Conservation (phyloP, 345 rosid species). For the Arabidopsis suecica region DNA sequence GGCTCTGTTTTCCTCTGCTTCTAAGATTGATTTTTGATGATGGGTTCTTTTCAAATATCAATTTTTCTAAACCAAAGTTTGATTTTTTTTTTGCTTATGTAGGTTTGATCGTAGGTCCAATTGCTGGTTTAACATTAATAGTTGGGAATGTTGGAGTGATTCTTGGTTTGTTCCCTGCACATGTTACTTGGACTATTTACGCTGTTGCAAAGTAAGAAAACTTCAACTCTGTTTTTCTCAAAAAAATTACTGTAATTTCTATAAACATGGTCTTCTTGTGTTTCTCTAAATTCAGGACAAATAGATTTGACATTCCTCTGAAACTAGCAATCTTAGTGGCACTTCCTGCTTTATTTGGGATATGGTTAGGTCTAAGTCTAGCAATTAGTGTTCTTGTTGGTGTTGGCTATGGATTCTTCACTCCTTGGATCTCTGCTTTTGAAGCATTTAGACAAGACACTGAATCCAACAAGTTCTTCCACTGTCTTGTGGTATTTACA, state of each 20-base stretch:
- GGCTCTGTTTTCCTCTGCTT: constrained; percentile 14
- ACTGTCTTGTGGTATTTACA: constrained; percentile 63
- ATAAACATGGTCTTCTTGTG: background rate
- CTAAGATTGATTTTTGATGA: background rate
- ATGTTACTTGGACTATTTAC: constrained; percentile 71
- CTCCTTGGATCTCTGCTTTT: constrained; percentile 86
- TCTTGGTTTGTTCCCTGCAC: constrained; percentile 70
- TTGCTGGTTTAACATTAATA: constrained; percentile 69
- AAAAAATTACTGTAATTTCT: background rate
- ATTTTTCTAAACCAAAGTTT: background rate
- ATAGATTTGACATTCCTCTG: constrained; percentile 61
- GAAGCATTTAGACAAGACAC: constrained; percentile 77
- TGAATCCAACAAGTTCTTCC: constrained; percentile 65
- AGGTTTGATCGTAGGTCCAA: constrained; percentile 78
- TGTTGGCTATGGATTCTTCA: constrained; percentile 81
- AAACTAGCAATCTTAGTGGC: constrained; percentile 65
- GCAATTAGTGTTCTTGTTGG: constrained; percentile 67
- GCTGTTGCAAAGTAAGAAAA: constrained; percentile 59
- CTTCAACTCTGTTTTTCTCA: background rate
- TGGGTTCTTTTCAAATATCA: constrained; percentile 1
- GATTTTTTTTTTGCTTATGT: constrained; percentile 33
- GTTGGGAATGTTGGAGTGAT: constrained; percentile 75
- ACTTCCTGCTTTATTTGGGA: constrained; percentile 68
- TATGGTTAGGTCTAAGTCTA: constrained; percentile 80
- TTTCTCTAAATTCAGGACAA: constrained; percentile 51